Conservation (phyloP, 2,329 filamentous ascomycete genomes). For the Xylaria sp. region DNA sequence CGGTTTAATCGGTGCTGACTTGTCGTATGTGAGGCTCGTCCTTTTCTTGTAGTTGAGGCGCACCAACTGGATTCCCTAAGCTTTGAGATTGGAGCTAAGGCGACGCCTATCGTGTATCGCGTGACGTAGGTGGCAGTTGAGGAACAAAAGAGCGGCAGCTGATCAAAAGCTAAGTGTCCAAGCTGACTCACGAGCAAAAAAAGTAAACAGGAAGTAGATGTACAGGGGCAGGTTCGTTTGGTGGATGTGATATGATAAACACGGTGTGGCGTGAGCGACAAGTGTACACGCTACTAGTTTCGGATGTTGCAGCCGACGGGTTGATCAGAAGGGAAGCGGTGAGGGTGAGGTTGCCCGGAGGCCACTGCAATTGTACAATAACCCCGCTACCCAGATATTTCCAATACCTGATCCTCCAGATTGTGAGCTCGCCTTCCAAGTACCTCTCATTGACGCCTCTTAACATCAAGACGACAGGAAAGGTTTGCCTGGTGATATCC, state of each 20-base stretch:
- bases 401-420: background rate
- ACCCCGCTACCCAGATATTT: background rate
- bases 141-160: background rate
- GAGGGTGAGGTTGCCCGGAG: too few relatives aligned
- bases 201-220: background rate
- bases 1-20: background rate
- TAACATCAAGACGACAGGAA: background rate
- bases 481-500: background rate
- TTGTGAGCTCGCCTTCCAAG: background rate
- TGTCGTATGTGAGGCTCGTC: background rate
- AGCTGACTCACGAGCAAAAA: background rate
- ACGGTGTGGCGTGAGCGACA: slow-evolving; percentile 9
- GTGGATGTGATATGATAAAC: slow-evolving; percentile 18
- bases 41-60: background rate
- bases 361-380: background rate
- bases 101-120: background rate
- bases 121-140: background rate
- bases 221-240: slow-evolving; percentile 2
- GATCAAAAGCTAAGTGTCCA: background rate
- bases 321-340: slow-evolving; percentile 19
- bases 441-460: background rate
- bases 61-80: background rate
- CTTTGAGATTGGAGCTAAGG: background rate
- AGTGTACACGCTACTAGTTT: background rate
- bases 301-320: slow-evolving; percentile 6